Evolutionary conservation across 108 stramenopile species (phyloP), one percentile per base, ranked within the genome.

Genomic region (Skeletonema potamos): DNA sequence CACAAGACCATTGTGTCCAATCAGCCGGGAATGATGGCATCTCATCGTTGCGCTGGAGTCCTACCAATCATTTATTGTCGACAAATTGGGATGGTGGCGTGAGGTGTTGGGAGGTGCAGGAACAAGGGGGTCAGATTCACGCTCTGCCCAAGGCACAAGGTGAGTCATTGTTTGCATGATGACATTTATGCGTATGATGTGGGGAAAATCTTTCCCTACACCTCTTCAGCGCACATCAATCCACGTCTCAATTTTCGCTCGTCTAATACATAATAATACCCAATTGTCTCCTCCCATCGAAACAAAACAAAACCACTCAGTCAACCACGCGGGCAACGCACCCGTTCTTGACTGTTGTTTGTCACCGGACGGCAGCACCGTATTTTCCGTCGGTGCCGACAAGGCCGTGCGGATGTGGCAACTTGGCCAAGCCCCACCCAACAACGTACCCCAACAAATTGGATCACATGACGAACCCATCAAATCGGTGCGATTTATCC

Each of bases 381-480:
- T 96, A 68, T 94, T 94, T 69, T 83, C 89, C 27, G 85, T 77
- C 9, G 91, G 92, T 8, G 76, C 78, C 27, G 95, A 96, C 67
- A 94, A 92, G 60, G 85, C 91, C 9, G 92, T 92, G 0, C 88
- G 92, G 5, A 96, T 96, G 95, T 96, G 92, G 91, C 70, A 84
- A 61, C 77, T 92, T 28, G 93, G 90, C 26, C 86, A 89, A 73
- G 73, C 44, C 8, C 86, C 88, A 20, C 84, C 88, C 26, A 82
- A 82, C 68, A 78, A 81, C 68, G 34, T 83, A 18, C 73, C 85
- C 33, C 88, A 89, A 73, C 90, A 93, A 70, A 92, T 97, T 70
- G 96, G 96, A n/a, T 82, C 76, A 30, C 96, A 97, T 66, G 93
- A 94, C 68, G 78, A 83, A 46, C 94, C 94, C 22, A 84, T 93